Evolutionary conservation across 192 early-diverging fungal genomes (phyloP), one percentile per base, ranked within the genome.

Genomic region (Entomortierella beljakovae): DNA sequence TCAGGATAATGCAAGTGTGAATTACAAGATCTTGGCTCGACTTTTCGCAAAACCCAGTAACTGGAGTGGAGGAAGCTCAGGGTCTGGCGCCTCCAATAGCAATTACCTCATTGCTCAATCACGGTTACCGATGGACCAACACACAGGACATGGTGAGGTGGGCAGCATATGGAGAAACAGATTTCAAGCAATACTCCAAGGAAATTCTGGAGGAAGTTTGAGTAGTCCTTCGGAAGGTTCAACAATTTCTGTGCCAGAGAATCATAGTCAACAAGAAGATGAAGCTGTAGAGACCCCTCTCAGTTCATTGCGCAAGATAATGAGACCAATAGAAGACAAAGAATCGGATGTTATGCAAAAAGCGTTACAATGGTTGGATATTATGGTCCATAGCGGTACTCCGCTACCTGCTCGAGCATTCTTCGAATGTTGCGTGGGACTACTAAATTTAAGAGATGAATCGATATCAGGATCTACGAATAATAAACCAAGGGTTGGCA

Each of bases 341-440:
- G 22, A 22, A 1, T 31, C 11, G 7, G 32, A 63, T 9, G 25
- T 43, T 8, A 20, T 61, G 3, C 28, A 59, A 8, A 49, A 50
- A 3, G 75, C 75, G 0, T 25, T 79, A 2, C 37, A 42, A 18
- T 79, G 66, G 75, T 23, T 79, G 15, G 55, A 51, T 29, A 25
- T 70, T 6, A 70, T 79, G 66, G 75, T 79, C 22, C 56, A 64
- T 8, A 69, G 66, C 48, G 59, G 64, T 3, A 68, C 70, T 15
- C 37, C 49, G 0, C 26, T 79, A 22, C 66, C 75, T 32, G 10
- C 31, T 0, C 49, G 34, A 10, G 75, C 57, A 1, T 79, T 79
- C 32, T 18, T 52, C 16, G 67, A 58, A 2, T 79, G 67, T 22
- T 65, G 75, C 28, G 57, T 65, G 6, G 9, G 40, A 16, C 40